Evolutionary conservation across 1,284 basidiomycete genomes (phyloP).

Genomic region (Apiotrichum porosum): DNA sequence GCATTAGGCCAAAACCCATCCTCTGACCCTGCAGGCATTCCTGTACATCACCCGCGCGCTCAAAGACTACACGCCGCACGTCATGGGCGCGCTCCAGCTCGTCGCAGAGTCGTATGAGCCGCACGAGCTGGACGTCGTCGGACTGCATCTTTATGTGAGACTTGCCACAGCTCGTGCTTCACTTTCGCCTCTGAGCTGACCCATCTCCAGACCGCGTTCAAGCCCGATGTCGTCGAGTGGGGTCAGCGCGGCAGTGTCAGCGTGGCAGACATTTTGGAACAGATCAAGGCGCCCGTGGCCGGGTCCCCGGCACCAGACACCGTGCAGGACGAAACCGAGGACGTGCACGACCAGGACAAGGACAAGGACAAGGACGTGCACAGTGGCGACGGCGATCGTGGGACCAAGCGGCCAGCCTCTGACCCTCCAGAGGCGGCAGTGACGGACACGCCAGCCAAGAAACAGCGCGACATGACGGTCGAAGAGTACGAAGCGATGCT

Average conservation of each 20-base stretch:
- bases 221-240: constrained; percentile 48
- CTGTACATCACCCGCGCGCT: constrained; percentile 76
- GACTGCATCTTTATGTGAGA: constrained; percentile 64
- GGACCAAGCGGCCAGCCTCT: too few species aligned
- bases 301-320: not conserved
- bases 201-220: constrained; percentile 38
- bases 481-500: constrained; percentile 43
- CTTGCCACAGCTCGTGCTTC: not conserved
- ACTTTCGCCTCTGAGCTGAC: not conserved
- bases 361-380: not conserved
- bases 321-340: not conserved
- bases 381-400: not conserved
- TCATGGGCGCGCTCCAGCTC: constrained; percentile 74
- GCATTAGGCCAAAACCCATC: too few species aligned
- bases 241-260: constrained; percentile 42
- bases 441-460: not conserved
- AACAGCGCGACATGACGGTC: constrained; percentile 19
- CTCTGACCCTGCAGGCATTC: constrained; percentile 60
- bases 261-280: constrained; percentile 40
- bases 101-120: constrained; percentile 64
- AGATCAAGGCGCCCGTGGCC: constrained; percentile 21
- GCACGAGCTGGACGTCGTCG: constrained; percentile 63
- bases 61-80: constrained; percentile 64
- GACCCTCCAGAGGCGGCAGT: too few species aligned
- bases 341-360: not conserved